Conservation (phyloP, 2,329 filamentous ascomycete genomes). For the Penicillium sclerotiorum region DNA sequence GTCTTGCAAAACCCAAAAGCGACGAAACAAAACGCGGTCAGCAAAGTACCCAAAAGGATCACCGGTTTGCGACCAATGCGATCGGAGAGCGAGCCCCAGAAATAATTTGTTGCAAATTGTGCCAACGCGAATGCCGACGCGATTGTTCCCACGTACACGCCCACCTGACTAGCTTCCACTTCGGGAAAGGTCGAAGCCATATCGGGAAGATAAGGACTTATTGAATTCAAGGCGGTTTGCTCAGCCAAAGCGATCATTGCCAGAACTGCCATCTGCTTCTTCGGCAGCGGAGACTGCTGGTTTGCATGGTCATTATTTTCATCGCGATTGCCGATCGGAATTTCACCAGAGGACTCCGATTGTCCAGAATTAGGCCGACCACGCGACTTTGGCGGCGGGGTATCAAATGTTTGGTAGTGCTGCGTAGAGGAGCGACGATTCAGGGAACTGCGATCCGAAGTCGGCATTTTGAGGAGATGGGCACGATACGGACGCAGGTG, state of each 20-base stretch:
- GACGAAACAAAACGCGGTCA: slow-evolving; percentile 79
- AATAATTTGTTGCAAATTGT: slow-evolving; percentile 88
- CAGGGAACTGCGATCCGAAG: slow-evolving; percentile 33
- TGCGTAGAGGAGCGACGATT: slow-evolving; percentile 48
- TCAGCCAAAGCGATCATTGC: slow-evolving; percentile 89
- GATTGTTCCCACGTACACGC: slow-evolving; percentile 85
- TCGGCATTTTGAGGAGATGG: slow-evolving; percentile 28
- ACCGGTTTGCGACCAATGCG: slow-evolving; percentile 79
- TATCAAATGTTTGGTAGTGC: slow-evolving; percentile 53
- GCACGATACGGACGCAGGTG: background rate
- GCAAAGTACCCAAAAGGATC: slow-evolving; percentile 77
- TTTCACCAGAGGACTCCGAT: slow-evolving; percentile 42
- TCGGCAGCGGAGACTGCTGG: slow-evolving; percentile 74
- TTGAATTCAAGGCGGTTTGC: slow-evolving; percentile 95
- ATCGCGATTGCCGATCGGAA: slow-evolving; percentile 29
- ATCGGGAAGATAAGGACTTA: slow-evolving; percentile 88
- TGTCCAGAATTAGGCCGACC: slow-evolving; percentile 48
- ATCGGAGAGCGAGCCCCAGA: slow-evolving; percentile 86
- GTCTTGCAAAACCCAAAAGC: slow-evolving; percentile 83
- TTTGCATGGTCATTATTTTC: slow-evolving; percentile 22
- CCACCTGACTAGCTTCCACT: slow-evolving; percentile 70
- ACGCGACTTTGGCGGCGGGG: slow-evolving; percentile 50
- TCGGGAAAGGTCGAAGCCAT: slow-evolving; percentile 88
- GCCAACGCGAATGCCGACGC: slow-evolving; percentile 91
- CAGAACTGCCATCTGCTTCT: slow-evolving; percentile 78